Evolutionary conservation across 2,329 filamentous ascomycete species (phyloP).

Genomic region (Pseudodiploospora longispora): DNA sequence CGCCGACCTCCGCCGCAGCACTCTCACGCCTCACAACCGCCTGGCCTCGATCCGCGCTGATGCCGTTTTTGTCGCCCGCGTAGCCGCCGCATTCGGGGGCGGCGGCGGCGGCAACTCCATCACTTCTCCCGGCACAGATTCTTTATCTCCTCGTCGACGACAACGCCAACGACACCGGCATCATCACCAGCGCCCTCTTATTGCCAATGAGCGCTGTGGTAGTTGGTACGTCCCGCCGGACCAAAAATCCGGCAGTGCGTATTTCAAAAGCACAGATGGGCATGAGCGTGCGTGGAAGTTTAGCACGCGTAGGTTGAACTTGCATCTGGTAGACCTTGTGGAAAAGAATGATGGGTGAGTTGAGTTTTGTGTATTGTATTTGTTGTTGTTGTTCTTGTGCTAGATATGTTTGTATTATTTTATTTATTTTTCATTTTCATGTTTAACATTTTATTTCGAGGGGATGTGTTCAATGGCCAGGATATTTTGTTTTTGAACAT

Average conservation of each 20-base stretch:
- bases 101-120: no score
- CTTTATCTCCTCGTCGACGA: no score
- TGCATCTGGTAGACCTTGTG: conserved; percentile 68
- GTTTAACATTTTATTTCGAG: not conserved
- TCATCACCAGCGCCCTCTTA: conserved; percentile 69
- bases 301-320: conserved; percentile 73
- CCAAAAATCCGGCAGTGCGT: conserved; percentile 64
- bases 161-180: not conserved
- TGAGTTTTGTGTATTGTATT: no score
- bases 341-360: conserved; percentile 57
- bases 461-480: not conserved
- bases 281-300: conserved; percentile 89
- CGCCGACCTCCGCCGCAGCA: conserved; percentile 64
- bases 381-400: not conserved
- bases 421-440: not conserved
- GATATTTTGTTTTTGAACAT: no score
- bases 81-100: conserved; percentile 40
- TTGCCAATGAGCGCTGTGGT: conserved; percentile 92
- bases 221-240: conserved; percentile 80
- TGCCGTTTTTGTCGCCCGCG: conserved; percentile 61
- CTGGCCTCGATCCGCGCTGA: conserved; percentile 72
- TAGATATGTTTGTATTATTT: not conserved
- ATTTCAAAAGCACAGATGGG: conserved; percentile 98
- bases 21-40: conserved; percentile 73
- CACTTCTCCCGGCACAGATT: no score